Base-by-base conservation (phyloP, 495 filamentous ascomycete species). In the Niebla homalea region DNA sequence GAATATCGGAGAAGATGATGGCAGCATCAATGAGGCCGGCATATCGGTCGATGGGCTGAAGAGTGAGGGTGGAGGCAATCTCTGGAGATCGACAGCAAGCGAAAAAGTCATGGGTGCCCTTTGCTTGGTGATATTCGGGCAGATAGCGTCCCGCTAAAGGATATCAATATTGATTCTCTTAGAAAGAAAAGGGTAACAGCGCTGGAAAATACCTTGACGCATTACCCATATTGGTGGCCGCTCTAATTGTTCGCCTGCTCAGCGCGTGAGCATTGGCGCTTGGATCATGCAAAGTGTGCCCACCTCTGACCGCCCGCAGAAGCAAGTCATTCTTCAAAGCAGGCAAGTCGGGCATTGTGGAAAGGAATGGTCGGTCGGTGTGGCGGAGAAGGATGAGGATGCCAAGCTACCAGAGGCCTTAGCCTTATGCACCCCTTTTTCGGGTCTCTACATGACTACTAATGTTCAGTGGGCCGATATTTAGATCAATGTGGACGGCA, bases 1-100 rank as follows among this genome's bases (percentile, higher is more conserved):
- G 76, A 57, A 98, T 98, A 65, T 98, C 92, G 14, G 87, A 94
- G 76, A 98, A 98, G 63, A 98, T 98, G 58, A 98, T 98, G 29
- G 92, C 89, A 15, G 92, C 93, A 67, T 98, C 92, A 55, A 98
- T 81, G 41, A 96, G 79, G 32, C 86, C 89, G 16, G 74, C 80
- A 65, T 81, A 98, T 36, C 89, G 87, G 44, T 94, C 87, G 61
- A 98, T 80, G 52, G 92, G 92, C 63, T 97, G 92, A 23, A 98
- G 70, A 1, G 92, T 98, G 51, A 98, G 67, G 18, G 81, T 88
- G 5, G 86, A 96, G 45, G 93, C 84, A 51, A 96, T 77, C 70
- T 96, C 89, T 48, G 93, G 89, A 59, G 79, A 74, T 22, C 92
- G 88, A 64, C 92, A 98, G 76, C 89, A 94, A 64, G 84, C 85